Evolutionary conservation across 2,329 filamentous ascomycete genomes (phyloP).

Genomic region (Colletotrichum kahawae): DNA sequence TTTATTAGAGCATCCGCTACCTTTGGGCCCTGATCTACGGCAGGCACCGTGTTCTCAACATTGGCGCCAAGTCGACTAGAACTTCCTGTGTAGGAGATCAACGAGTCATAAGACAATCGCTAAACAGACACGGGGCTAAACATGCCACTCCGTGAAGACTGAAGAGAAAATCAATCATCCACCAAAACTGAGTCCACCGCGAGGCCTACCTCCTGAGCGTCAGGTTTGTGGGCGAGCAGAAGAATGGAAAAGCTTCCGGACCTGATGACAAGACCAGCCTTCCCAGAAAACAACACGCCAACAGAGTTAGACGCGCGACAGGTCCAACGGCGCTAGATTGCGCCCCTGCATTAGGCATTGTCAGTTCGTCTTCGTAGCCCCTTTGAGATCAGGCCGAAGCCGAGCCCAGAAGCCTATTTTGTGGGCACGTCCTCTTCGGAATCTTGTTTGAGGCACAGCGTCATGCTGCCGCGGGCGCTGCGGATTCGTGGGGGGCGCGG

Average conservation of each 20-base stretch:
- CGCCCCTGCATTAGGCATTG: not conserved
- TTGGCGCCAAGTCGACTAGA: not conserved
- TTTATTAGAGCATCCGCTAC: not conserved
- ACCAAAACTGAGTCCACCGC: not conserved
- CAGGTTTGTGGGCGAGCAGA: not conserved
- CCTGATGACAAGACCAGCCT: not conserved
- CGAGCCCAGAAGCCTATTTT: not conserved
- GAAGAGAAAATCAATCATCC: not conserved
- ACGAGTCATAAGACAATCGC: constrained; percentile 1
- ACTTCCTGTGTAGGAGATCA: not conserved
- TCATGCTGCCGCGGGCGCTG: not conserved
- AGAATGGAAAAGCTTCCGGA: not conserved
- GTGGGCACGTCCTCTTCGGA: not conserved
- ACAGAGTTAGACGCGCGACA: not conserved
- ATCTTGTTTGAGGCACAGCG: not conserved
- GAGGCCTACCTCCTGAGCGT: not conserved
- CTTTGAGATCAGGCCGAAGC: not conserved
- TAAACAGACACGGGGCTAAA: not conserved
- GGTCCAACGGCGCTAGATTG: not conserved
- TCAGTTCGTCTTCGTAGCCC: not conserved
- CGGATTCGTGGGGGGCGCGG: not conserved
- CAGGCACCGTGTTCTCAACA: not conserved
- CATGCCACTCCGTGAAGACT: not conserved
- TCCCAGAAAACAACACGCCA: not conserved
- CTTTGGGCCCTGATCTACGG: not conserved